phyloP scores from a whole-genome alignment of 495 filamentous ascomycete species.

The Hypomontagnella submonticulosa region DNA sequence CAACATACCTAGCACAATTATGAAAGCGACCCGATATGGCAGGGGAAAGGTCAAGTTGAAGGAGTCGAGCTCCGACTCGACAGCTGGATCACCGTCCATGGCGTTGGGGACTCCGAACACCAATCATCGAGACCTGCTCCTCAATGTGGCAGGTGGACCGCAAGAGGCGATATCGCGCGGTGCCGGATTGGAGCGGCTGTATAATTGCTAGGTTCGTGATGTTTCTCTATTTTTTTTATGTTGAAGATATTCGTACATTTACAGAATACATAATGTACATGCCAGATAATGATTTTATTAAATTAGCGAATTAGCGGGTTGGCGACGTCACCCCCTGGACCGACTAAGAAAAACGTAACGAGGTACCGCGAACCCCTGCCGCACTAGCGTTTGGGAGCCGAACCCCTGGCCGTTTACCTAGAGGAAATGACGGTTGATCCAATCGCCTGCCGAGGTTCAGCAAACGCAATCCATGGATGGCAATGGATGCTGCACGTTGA shows the following conservation, averaged over 20 bases:
- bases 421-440: conserved; percentile 1
- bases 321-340: conserved; percentile 40
- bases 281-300: conserved; percentile 34
- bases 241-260: conserved; percentile 20
- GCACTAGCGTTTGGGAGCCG: conserved; percentile 17
- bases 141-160: not conserved
- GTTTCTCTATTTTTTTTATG: not conserved
- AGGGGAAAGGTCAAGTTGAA: conserved; percentile 88
- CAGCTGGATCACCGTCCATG: conserved; percentile 84
- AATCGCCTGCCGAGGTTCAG: conserved; percentile 30
- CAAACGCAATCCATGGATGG: too few relatives aligned
- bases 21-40: conserved; percentile 81
- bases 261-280: conserved; percentile 12
- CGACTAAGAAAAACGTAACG: not conserved
- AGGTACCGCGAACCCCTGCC: conserved; percentile 23
- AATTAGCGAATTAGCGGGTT: conserved; percentile 12
- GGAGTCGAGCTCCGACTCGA: conserved; percentile 82
- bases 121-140: conserved; percentile 30
- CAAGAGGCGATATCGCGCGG: conserved; percentile 2
- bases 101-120: conserved; percentile 48
- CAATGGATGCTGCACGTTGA: too few relatives aligned
- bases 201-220: not conserved
- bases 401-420: conserved; percentile 16
- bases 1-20: conserved; percentile 78
- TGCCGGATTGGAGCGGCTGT: conserved; percentile 5